These are phyloP conservation scores for Rehmannia glutinosa DNA, from an alignment of 257 asterid species.

Conservation along the genomic window DNA sequence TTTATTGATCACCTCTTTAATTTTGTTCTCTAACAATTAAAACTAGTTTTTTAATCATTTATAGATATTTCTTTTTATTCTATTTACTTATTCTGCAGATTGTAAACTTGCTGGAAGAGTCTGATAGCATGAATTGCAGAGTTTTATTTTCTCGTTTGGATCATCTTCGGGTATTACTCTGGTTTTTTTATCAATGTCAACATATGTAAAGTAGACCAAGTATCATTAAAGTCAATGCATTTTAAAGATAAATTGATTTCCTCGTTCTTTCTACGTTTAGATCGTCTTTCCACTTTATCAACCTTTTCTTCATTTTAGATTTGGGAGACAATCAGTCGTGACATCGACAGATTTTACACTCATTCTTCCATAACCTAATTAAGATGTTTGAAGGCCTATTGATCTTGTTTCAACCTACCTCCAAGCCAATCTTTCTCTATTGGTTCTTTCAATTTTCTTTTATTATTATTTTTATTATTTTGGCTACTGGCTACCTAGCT, in stretches of 20 bases:
- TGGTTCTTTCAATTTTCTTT: no score
- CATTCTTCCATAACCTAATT: no score
- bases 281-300: no score
- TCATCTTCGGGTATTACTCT: constrained; percentile 63
- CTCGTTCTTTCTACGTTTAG: not conserved
- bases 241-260: not conserved
- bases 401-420: no score
- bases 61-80: not conserved
- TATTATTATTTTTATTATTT: no score
- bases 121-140: constrained; percentile 66
- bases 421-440: no score
- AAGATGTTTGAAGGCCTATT: no score
- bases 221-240: not conserved
- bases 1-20: not conserved
- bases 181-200: constrained; percentile 4
- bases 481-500: no score
- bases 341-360: no score
- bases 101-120: constrained; percentile 74
- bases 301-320: no score
- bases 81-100: constrained; percentile 48
- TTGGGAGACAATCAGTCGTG: no score
- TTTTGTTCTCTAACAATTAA: not conserved
- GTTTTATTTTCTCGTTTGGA: constrained; percentile 82
- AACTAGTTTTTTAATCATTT: not conserved
- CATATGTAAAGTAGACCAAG: not conserved